A percentile compares a stretch with the other conserved stretches of the same genome.
phyloP scores from a whole-genome alignment of 352 stramenopile genomes.

The Globisporangium cylindrosporum region DNA sequence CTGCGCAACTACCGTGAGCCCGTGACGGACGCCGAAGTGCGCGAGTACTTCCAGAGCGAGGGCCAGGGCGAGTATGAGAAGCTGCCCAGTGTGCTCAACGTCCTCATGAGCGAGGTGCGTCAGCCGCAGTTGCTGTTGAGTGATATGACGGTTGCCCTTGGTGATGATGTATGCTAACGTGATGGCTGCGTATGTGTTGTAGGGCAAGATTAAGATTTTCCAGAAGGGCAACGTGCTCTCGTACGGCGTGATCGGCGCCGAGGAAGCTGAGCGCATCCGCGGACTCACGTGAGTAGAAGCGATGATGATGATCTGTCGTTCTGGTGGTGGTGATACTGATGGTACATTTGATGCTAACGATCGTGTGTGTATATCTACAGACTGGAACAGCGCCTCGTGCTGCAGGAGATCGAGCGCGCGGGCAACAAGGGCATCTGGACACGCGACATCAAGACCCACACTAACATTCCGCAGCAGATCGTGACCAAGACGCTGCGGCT shows the following conservation, averaged over 20 bases:
- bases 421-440: conserved; percentile 99
- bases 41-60: conserved; percentile 69
- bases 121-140: not conserved
- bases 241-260: conserved; percentile 76
- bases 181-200: not conserved
- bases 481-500: conserved; percentile 98
- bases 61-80: conserved; percentile 76
- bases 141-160: not conserved
- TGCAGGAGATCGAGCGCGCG: conserved; percentile 95
- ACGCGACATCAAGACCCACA: conserved; percentile 97
- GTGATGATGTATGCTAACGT: not conserved
- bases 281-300: conserved; percentile 62
- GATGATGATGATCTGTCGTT: not conserved
- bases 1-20: conserved; percentile 79
- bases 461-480: conserved; percentile 95
- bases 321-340: not conserved
- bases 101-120: conserved; percentile 73
- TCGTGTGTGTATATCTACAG: conserved; percentile 21
- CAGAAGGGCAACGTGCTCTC: conserved; percentile 84
- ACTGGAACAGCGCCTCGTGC: conserved; percentile 80
- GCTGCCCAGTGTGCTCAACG: conserved; percentile 80
- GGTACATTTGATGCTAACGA: not conserved
- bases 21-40: conserved; percentile 76
- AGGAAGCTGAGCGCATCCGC: conserved; percentile 84
- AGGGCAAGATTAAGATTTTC: conserved; percentile 88